These are phyloP conservation scores for Colletotrichum eremochloae DNA, from an alignment of 2,329 filamentous ascomycete species.

Conservation along the genomic window DNA sequence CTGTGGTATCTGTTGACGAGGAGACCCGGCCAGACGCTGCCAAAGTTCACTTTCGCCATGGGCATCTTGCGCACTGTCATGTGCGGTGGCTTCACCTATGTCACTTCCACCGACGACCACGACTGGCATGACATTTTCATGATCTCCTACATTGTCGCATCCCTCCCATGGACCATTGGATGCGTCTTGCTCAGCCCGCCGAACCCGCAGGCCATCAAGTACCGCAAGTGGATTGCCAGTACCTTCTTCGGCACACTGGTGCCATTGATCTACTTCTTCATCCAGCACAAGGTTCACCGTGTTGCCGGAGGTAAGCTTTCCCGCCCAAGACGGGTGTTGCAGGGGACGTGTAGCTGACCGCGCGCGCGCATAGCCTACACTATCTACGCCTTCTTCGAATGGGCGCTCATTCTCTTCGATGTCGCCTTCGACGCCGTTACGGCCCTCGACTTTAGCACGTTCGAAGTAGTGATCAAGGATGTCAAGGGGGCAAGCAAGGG, in stretches of 20 bases:
- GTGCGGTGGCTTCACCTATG: conserved; percentile 98
- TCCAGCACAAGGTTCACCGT: conserved; percentile 97
- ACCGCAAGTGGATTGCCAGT: conserved; percentile 85
- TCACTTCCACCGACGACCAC: conserved; percentile 98
- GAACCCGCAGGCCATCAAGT: conserved; percentile 86
- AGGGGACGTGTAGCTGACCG: conserved; percentile 30
- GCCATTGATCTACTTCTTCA: conserved; percentile 95
- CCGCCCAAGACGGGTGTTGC: background rate
- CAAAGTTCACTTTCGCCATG: conserved; percentile 83
- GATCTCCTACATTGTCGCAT: conserved; percentile 97
- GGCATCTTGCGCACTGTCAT: conserved; percentile 91
- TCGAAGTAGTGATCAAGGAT: conserved; percentile 91
- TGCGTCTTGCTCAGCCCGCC: conserved; percentile 89
- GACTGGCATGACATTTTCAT: conserved; percentile 99
- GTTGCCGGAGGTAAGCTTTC: conserved; percentile 84
- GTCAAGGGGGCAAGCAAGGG: conserved; percentile 92
- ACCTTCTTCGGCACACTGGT: conserved; percentile 93
- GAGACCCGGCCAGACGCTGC: conserved; percentile 79
- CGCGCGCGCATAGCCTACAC: conserved; percentile 80
- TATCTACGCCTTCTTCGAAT: conserved; percentile 97
- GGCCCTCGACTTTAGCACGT: conserved; percentile 87
- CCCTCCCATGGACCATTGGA: conserved; percentile 93
- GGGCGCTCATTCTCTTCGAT: conserved; percentile 93
- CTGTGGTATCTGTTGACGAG: conserved; percentile 93
- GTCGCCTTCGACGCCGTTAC: conserved; percentile 97